A percentile compares a stretch with the other conserved stretches of the same genome.
These are phyloP conservation scores for Ramularia endophylla DNA, from an alignment of 2,329 filamentous ascomycete genomes.

Conservation along the genomic window DNA sequence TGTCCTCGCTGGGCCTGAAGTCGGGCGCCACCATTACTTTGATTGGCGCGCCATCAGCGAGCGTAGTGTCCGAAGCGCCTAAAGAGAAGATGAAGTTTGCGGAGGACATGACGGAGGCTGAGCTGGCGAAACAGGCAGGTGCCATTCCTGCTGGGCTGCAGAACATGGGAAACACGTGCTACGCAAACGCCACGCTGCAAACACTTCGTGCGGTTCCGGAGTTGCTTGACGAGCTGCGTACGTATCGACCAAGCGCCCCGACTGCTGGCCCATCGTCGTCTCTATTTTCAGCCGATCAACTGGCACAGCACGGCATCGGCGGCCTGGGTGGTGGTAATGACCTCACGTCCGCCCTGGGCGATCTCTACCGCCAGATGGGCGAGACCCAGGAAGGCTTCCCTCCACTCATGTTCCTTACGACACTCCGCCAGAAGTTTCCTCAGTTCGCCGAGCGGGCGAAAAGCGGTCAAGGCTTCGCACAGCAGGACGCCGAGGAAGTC, in stretches of 20 bases:
- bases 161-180: conserved; percentile 97
- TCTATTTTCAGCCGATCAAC: conserved; percentile 30
- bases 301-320: conserved; percentile 49
- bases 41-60: conserved; percentile 81
- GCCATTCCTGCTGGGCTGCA: conserved; percentile 82
- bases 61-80: conserved; percentile 58
- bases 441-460: conserved; percentile 90
- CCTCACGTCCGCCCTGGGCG: conserved; percentile 69
- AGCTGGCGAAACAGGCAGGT: conserved; percentile 73
- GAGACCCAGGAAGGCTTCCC: conserved; percentile 83
- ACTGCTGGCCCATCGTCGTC: conserved; percentile 22
- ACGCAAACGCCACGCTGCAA: conserved; percentile 96
- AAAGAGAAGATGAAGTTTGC: conserved; percentile 80
- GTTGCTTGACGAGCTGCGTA: conserved; percentile 69
- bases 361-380: conserved; percentile 83
- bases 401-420: conserved; percentile 74
- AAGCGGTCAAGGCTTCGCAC: conserved; percentile 78
- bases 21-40: conserved; percentile 86
- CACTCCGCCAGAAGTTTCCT: conserved; percentile 73
- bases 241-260: conserved; percentile 44
- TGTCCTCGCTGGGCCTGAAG: conserved; percentile 80
- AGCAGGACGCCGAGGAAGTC: conserved; percentile 97
- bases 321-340: conserved; percentile 59
- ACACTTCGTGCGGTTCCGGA: conserved; percentile 83
- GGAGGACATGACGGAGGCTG: conserved; percentile 96